A percentile compares a stretch with the other conserved stretches of the same genome.
These are phyloP conservation scores for Symbiodinium natans DNA, from an alignment of 73 alveolate genomes.

Conservation along the genomic window DNA sequence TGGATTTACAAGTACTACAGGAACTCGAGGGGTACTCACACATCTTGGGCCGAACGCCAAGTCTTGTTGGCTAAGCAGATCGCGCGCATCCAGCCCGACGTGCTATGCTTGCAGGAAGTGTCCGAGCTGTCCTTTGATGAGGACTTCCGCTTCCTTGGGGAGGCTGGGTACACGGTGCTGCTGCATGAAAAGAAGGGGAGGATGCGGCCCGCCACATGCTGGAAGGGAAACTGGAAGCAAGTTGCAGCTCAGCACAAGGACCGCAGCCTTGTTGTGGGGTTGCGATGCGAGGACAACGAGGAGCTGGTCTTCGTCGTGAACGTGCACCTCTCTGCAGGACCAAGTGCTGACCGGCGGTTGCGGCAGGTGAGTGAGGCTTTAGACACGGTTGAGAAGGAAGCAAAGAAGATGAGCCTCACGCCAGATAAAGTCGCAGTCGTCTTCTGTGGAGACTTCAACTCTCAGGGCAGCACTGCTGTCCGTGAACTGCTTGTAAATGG, in stretches of 20 bases:
- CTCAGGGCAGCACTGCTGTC: constrained; percentile 66
- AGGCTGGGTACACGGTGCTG: constrained; percentile 46
- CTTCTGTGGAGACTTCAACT: constrained; percentile 89
- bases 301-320: constrained; percentile 46
- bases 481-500: constrained; percentile 36
- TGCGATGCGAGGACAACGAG: neutral
- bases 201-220: constrained; percentile 87
- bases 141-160: constrained; percentile 52
- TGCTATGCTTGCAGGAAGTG: constrained; percentile 78
- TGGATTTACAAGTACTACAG: constrained; percentile 90
- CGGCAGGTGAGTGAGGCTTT: constrained; percentile 73
- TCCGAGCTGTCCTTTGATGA: constrained; percentile 45
- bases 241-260: constrained; percentile 56
- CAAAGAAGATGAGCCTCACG: neutral
- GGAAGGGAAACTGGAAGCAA: constrained; percentile 3
- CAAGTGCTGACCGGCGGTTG: constrained; percentile 70
- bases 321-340: constrained; percentile 67
- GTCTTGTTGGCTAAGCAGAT: constrained; percentile 45
- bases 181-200: constrained; percentile 81
- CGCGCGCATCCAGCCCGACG: constrained; percentile 27
- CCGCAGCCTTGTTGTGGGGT: constrained; percentile 39
- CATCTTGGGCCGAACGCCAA: constrained; percentile 67
- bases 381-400: constrained; percentile 60
- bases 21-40: constrained; percentile 4
- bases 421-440: neutral